Evolutionary conservation across 2,329 filamentous ascomycete genomes (phyloP).

Genomic region (Epichloe sylvatica): DNA sequence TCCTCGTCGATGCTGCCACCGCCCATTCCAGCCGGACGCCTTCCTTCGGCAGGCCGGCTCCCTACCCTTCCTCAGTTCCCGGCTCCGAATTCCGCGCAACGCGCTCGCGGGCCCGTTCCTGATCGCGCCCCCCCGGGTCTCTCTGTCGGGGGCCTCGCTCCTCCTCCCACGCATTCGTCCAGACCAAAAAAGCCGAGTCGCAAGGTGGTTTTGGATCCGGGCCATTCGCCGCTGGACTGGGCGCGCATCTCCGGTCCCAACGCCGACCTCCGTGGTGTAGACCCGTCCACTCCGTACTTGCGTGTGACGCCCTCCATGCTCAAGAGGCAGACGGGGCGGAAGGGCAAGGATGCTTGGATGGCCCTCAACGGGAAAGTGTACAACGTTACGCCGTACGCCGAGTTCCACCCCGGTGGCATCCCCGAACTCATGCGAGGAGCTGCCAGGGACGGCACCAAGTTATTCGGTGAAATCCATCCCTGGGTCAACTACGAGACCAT

Average conservation of each 20-base stretch:
- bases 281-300: slow-evolving; percentile 39
- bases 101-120: slow-evolving; percentile 29
- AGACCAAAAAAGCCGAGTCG: slow-evolving; percentile 43
- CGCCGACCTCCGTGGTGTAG: slow-evolving; percentile 52
- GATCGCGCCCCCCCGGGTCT: slow-evolving; percentile 21
- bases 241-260: slow-evolving; percentile 56
- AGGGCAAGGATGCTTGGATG: slow-evolving; percentile 81
- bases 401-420: slow-evolving; percentile 81
- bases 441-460: slow-evolving; percentile 44
- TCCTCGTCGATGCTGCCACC: slow-evolving; percentile 17
- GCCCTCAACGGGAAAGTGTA: slow-evolving; percentile 83
- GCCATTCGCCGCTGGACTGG: slow-evolving; percentile 94
- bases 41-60: slow-evolving; percentile 16
- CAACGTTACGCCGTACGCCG: slow-evolving; percentile 78
- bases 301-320: slow-evolving; percentile 75
- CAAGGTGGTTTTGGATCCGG: slow-evolving; percentile 73
- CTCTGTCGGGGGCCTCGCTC: slow-evolving; percentile 31
- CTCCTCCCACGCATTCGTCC: slow-evolving; percentile 38
- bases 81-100: slow-evolving; percentile 36
- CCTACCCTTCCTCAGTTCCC: slow-evolving; percentile 33
- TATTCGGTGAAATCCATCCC: slow-evolving; percentile 54
- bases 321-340: slow-evolving; percentile 64
- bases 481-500: slow-evolving; percentile 64
- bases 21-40: slow-evolving; percentile 13
- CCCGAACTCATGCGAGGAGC: slow-evolving; percentile 55